Base-by-base conservation (phyloP, 345 rosid species). In the Arabidopsis arenosa region DNA sequence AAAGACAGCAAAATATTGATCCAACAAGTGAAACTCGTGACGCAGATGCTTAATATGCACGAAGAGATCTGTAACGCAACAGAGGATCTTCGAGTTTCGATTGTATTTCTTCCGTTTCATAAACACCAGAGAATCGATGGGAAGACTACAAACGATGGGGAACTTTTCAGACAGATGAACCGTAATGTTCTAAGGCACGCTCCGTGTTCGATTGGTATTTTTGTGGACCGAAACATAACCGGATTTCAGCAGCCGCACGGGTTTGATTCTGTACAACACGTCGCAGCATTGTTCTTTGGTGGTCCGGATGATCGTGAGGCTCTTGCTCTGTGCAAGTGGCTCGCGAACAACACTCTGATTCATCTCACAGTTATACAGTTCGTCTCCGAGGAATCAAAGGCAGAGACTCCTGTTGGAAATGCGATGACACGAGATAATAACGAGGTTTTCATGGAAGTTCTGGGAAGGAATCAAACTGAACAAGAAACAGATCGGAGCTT, bases 251-350 rank as follows among this genome's bases (percentile, higher is more conserved):
- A 83, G 28, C 89, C 93, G 7, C 85, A 82, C 6, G 83, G 85
- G 17, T 77, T 79, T 17, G 88, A 77, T 9, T 41, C 73, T 1
- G 83, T 85, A 45, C 98, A 92, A 65, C 83, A 85, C 5, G 85
- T 88, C 0, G 97, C 89, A 1, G 76, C 81, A 0, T 79, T 92
- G 80, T 94, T 94, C 70, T 94, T 94, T 17, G 96, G 95, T n/a
- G 98, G 98, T 36, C 85, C 93, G 1, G 98, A 94, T 72, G 96
- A 94, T 68, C 87, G 97, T 7, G 98, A 94, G 81, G 98, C 96
- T 33, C 60, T 94, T 56, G 85, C 95, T 13, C 82, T 89, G 7
- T 83, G 95, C 77, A 88, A 72, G 55, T 80, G 93, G 79, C 75
- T 94, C 0, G 82, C 72, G 0, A 39, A 78, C 8, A 86, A 94